phyloP scores from a whole-genome alignment of 805 yeast genomes.

The Schwanniomyces sp. region DNA sequence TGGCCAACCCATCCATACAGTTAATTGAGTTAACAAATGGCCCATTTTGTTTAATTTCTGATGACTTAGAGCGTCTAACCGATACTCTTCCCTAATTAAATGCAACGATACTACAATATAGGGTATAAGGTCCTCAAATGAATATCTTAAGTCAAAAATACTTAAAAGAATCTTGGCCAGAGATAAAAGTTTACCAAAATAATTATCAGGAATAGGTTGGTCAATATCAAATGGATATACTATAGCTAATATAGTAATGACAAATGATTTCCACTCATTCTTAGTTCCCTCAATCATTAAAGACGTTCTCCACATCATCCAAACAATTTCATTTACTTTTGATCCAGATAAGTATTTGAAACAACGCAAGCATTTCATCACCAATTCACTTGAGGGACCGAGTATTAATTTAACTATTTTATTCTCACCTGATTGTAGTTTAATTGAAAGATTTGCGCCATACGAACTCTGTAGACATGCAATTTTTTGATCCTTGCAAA shows the following conservation, averaged over 20 bases:
- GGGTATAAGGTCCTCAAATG: conserved; percentile 56
- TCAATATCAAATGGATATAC: conserved; percentile 45
- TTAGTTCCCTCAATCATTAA: conserved; percentile 37
- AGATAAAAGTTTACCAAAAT: conserved; percentile 30
- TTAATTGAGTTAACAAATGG: conserved; percentile 56
- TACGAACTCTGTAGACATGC: conserved; percentile 24
- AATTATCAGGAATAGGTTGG: conserved; percentile 16
- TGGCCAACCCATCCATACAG: conserved; percentile 75
- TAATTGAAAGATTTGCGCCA: conserved; percentile 26
- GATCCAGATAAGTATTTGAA: conserved; percentile 59
- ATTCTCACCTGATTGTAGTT: conserved; percentile 17
- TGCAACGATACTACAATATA: conserved; percentile 70
- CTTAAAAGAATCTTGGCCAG: conserved; percentile 27
- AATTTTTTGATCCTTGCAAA: conserved; percentile 19
- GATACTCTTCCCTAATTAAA: conserved; percentile 71
- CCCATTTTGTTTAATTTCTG: conserved; percentile 44
- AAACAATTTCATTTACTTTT: conserved; percentile 53
- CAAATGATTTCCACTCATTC: conserved; percentile 63
- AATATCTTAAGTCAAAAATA: conserved; percentile 31
- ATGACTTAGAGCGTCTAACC: conserved; percentile 51
- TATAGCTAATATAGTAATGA: conserved; percentile 50
- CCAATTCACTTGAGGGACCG: conserved; percentile 46
- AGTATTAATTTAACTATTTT: conserved; percentile 35
- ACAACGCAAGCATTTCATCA: conserved; percentile 46
- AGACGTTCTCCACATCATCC: conserved; percentile 65